Base-by-base conservation (phyloP, 805 yeast genomes). In the Starmerella riodocensis region DNA sequence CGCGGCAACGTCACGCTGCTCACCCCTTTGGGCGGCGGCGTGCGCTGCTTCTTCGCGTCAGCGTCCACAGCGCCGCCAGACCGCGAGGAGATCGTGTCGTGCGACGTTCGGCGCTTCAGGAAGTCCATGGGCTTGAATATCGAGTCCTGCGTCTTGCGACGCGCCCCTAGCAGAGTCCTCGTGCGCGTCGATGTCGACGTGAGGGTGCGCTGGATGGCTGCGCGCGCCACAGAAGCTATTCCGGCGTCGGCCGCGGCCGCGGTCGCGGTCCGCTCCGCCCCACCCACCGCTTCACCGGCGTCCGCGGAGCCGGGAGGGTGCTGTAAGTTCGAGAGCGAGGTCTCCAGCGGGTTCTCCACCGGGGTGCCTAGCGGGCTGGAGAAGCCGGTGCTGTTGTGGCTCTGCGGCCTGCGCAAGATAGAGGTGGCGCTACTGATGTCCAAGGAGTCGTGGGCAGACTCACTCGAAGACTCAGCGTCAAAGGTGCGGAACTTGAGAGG, bases 401-500 rank as follows among this genome's bases (percentile, higher is more conserved):
- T 7, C 25, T 34, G 8, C 11, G 30, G 6, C 14, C 20, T 20
- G 19, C 33, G 8, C 32, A 27, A 19, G 21, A 36, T 18, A 18
- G 40, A 29, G 4, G 32, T 18, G 27, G 28, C 16, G 29, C 31
- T 25, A 5, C 25, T 36, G 13, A 29, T 26, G 23, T 40, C 43
- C 6, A 40, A 36, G 13, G 40, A 26, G 21, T 24, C 37, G 20
- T 14, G 18, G 3, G 16, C 26, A 16, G 32, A 32, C 11, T 31
- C 28, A 12, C 26, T 12, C 13, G 41, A 25, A 14, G 36, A 35
- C 14, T 34, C 37, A 6, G 29, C n/a, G 17, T 37, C 43, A 7
- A 29, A 14, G 5, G 23, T 18, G n/a, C 44, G 39, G 26, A 37
- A 53, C 30, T 40, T 36, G 24, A 59, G 42, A 7, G 63, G 62